These are phyloP conservation scores for Spathaspora hagerdaliae DNA, from an alignment of 805 yeast species.

Conservation along the genomic window DNA sequence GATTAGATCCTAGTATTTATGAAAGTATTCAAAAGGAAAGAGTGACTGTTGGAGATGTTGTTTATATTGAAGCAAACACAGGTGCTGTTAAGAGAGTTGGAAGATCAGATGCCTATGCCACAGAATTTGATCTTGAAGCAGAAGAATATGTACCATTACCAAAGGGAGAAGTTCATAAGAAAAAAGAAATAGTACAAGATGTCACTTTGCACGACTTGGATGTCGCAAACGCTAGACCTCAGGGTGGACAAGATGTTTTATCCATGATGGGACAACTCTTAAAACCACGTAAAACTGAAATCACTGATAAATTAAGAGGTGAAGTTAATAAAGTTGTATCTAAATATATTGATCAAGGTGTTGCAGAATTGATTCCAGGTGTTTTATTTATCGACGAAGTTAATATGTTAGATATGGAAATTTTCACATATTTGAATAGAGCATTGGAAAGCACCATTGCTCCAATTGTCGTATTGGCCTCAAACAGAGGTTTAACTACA, in stretches of 20 bases:
- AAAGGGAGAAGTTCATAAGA: slow-evolving; percentile 97
- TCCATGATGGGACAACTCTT: slow-evolving; percentile 96
- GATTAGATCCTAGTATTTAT: slow-evolving; percentile 89
- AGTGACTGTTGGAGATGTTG: slow-evolving; percentile 93
- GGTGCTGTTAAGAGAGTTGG: slow-evolving; percentile 98
- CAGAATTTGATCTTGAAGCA: slow-evolving; percentile 97
- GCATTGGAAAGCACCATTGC: slow-evolving; percentile 91
- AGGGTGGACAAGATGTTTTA: slow-evolving; percentile 94
- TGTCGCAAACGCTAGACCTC: slow-evolving; percentile 92
- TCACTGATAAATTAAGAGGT: slow-evolving; percentile 88
- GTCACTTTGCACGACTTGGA: slow-evolving; percentile 95
- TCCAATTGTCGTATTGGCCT: slow-evolving; percentile 92
- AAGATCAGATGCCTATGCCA: slow-evolving; percentile 96
- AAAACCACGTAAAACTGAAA: slow-evolving; percentile 95
- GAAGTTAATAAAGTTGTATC: slow-evolving; percentile 96
- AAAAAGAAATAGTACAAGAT: slow-evolving; percentile 96
- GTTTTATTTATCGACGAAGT: slow-evolving; percentile 97
- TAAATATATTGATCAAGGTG: slow-evolving; percentile 95
- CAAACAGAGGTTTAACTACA: slow-evolving; percentile 90
- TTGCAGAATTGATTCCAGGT: slow-evolving; percentile 97
- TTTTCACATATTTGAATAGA: slow-evolving; percentile 90
- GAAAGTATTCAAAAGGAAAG: slow-evolving; percentile 93
- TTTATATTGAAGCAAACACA: slow-evolving; percentile 94
- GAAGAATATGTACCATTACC: slow-evolving; percentile 98
- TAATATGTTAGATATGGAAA: slow-evolving; percentile 96